Percentiles rank a stretch among this genome's conserved stretches.
Evolutionary conservation across 768 basidiomycete species (phyloP).

Genomic region (Tephrocybe rancida): DNA sequence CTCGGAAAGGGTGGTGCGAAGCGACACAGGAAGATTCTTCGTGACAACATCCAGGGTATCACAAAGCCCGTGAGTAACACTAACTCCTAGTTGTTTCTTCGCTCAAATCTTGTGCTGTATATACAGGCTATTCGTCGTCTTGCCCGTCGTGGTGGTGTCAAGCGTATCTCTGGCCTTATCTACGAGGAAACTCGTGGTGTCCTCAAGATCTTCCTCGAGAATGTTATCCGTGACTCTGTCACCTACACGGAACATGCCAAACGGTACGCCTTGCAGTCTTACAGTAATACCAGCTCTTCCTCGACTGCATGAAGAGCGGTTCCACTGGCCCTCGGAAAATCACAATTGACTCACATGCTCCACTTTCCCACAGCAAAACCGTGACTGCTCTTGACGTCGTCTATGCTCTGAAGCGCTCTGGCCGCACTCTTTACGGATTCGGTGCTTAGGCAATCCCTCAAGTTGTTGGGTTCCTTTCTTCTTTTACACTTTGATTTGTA

Average conservation of each 20-base stretch:
- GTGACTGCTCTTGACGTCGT: conserved; percentile 88
- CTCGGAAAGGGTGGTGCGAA: conserved; percentile 82
- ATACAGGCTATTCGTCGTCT: conserved; percentile 79
- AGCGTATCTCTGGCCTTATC: conserved; percentile 75
- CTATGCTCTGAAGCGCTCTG: conserved; percentile 73
- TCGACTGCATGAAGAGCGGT: not conserved
- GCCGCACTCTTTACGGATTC: conserved; percentile 83
- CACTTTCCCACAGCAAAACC: conserved; percentile 55
- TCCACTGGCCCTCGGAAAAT: not conserved
- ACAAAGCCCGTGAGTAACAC: conserved; percentile 3
- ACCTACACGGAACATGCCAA: conserved; percentile 95
- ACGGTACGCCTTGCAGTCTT: conserved; percentile 41
- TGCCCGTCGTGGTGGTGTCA: conserved; percentile 84
- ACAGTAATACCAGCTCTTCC: not conserved
- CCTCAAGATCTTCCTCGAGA: conserved; percentile 71
- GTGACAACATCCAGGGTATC: conserved; percentile 80
- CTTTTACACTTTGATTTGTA: not conserved
- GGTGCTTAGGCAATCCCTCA: conserved; percentile 52
- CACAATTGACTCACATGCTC: conserved; percentile 10
- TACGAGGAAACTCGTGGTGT: conserved; percentile 86
- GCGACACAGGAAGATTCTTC: conserved; percentile 80
- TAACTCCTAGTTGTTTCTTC: not conserved
- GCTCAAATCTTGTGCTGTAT: conserved; percentile 33
- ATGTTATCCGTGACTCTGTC: conserved; percentile 46
- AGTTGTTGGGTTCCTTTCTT: not conserved